Evolutionary conservation across 1,139 yeast species (phyloP), one percentile per base, ranked within the genome.

Genomic region (Protomyces inouyei): DNA sequence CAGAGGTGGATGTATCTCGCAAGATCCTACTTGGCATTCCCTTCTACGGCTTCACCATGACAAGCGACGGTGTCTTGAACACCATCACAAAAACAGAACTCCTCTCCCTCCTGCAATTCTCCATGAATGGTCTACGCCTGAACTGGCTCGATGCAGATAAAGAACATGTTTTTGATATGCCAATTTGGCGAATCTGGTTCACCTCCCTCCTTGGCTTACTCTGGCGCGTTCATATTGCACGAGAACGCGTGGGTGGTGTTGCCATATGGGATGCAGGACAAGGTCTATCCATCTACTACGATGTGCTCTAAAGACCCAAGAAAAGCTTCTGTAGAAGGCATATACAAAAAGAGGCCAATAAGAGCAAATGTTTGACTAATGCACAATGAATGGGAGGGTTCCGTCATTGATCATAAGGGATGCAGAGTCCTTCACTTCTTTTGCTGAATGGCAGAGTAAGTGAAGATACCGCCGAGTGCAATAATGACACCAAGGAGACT

Each of bases 401-500:
- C 32, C 32, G 32, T 28, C 32, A 28, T 28, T 28, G 32, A 28
- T 28, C 8, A 28, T 28, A 28, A 28, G 9, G 32, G 1, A 28
- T 5, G 32, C 32, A 28, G 8, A 28, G 5, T 6, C 32, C 1
- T 1, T 32, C 45, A 56, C 36, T 60, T 54, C 48, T 43, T 45
- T 52, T 54, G 59, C 48, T 54, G 59, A 36, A 54, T 53, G 28
- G 59, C 59, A 16, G 64, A 60, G 40, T 60, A 60, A 4, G 64
- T 54, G 37, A 53, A 53, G 55, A 60, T 60, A 8, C 64, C 64
- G 16, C 46, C 28, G 0, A 60, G 55, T 4, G 64, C 64, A 36
- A 60, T 54, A 10, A 54, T 46, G 55, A 60, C 57, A n/a, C 64
- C 64, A 28, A 54, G 55, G 9, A 60, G 48, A 46, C 64, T 60